phyloP scores from a whole-genome alignment of 306 rosid genomes.

The Pyrus pyrifolia region DNA sequence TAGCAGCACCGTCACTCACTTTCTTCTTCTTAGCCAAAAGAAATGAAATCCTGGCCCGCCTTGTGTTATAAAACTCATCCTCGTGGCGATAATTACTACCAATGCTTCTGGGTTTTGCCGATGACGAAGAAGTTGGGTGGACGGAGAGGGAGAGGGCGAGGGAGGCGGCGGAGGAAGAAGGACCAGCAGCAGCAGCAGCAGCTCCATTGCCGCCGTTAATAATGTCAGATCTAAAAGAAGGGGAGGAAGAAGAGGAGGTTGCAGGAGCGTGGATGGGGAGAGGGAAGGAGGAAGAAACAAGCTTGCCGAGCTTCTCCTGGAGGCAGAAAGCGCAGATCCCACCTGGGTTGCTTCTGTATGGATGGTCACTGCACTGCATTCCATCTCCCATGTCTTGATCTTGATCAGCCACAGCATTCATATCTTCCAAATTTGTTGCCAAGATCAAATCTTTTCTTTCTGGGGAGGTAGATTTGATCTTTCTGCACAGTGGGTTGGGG shows the following conservation, averaged over 20 bases:
- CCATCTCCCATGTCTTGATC: conserved; percentile 76
- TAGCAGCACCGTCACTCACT: neutral
- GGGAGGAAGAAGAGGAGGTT: conserved; percentile 63
- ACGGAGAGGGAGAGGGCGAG: conserved; percentile 24
- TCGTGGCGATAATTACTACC: conserved; percentile 20
- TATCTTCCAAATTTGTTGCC: conserved; percentile 27
- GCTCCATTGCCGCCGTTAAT: neutral
- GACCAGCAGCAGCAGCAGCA: neutral
- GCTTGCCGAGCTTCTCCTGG: conserved; percentile 91
- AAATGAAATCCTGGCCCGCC: conserved; percentile 59
- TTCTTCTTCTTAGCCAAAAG: conserved; percentile 62
- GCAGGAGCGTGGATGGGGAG: conserved; percentile 58
- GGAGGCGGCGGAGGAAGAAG: conserved; percentile 17
- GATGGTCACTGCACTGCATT: conserved; percentile 85
- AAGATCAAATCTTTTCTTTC: neutral
- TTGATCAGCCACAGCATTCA: conserved; percentile 18
- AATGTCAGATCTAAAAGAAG: conserved; percentile 65
- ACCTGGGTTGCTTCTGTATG: conserved; percentile 73
- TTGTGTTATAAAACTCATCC: conserved; percentile 10
- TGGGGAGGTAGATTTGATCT: neutral
- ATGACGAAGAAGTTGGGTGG: conserved; percentile 12
- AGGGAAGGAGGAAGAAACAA: conserved; percentile 73
- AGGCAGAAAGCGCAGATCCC: conserved; percentile 96
- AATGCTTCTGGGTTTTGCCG: conserved; percentile 2
- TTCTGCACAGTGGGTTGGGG: neutral